Conservation (phyloP, 768 basidiomycete species). For the Leccinum pellstonianum region DNA sequence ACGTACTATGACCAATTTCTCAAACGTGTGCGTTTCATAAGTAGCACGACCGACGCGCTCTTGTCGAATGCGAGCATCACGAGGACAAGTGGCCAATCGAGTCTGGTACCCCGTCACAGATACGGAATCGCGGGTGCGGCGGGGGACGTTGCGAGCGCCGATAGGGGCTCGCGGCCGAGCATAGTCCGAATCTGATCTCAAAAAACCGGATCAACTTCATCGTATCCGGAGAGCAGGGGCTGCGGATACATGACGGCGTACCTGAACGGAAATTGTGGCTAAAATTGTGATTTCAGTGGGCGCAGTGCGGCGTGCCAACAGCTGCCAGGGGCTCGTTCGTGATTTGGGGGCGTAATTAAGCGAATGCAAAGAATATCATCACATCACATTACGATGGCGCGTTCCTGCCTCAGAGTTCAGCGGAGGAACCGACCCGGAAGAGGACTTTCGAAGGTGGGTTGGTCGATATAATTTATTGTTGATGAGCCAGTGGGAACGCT, state of each 20-base stretch:
- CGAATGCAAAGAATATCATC: constrained; percentile 37
- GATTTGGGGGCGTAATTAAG: constrained; percentile 38
- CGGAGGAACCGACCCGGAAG: background rate
- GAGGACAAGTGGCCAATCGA: constrained; percentile 19
- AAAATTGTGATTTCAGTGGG: constrained; percentile 40
- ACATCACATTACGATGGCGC: constrained; percentile 22
- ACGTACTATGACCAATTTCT: constrained; percentile 6
- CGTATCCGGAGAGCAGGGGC: background rate
- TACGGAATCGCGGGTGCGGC: constrained; percentile 20
- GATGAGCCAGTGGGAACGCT: constrained; percentile 17
- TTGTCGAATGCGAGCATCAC: constrained; percentile 33
- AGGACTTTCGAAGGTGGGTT: background rate
- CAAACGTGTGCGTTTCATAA: constrained; percentile 37
- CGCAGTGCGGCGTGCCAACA: constrained; percentile 34
- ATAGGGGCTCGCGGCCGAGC: constrained; percentile 20
- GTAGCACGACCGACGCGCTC: constrained; percentile 44
- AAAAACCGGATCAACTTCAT: constrained; percentile 26
- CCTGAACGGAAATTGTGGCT: background rate
- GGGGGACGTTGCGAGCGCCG: constrained; percentile 19
- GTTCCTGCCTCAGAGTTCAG: constrained; percentile 35
- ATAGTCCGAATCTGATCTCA: constrained; percentile 20
- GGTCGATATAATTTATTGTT: background rate
- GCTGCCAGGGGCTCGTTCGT: constrained; percentile 32
- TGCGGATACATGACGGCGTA: background rate
- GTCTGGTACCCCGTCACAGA: constrained; percentile 19